These are phyloP conservation scores for Bacterosira constricta DNA, from an alignment of 108 stramenopile species.

Conservation along the genomic window DNA sequence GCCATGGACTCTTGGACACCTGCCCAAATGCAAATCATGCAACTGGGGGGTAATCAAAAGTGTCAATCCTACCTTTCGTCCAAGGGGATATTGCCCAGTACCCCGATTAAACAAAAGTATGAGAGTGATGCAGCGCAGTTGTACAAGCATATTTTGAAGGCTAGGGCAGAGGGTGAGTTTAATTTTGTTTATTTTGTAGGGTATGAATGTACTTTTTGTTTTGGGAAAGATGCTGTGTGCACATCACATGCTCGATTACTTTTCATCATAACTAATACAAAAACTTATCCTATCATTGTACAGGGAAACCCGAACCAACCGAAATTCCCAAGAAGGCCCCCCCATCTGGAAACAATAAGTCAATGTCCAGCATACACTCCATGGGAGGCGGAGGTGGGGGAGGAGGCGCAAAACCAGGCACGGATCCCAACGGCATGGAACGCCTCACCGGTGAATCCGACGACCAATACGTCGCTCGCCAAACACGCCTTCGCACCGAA, in stretches of 20 bases:
- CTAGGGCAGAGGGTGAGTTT: constrained; percentile 63
- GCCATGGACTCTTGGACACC: constrained; percentile 98
- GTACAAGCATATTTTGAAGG: constrained; percentile 85
- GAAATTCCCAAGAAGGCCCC: constrained; percentile 45
- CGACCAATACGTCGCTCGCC: constrained; percentile 89
- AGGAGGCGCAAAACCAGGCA: constrained; percentile 18
- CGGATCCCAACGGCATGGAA: constrained; percentile 91
- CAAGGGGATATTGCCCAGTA: constrained; percentile 63
- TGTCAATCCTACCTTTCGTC: constrained; percentile 64
- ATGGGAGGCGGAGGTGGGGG: constrained; percentile 24
- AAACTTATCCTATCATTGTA: background rate
- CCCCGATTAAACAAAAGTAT: constrained; percentile 86
- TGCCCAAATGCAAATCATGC: constrained; percentile 81
- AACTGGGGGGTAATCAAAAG: constrained; percentile 81
- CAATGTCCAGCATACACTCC: constrained; percentile 37
- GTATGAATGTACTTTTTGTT: too few species aligned
- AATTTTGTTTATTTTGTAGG: constrained; percentile 1
- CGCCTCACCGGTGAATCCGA: constrained; percentile 89
- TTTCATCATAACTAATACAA: too few species aligned
- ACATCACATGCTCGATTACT: too few species aligned
- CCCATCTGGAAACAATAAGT: background rate
- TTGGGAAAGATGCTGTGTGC: too few species aligned
- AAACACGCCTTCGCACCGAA: constrained; percentile 86
- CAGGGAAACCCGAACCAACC: constrained; percentile 82
- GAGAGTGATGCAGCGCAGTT: constrained; percentile 82